phyloP scores from a whole-genome alignment of 805 yeast genomes.

The Danielia reshetovae region DNA sequence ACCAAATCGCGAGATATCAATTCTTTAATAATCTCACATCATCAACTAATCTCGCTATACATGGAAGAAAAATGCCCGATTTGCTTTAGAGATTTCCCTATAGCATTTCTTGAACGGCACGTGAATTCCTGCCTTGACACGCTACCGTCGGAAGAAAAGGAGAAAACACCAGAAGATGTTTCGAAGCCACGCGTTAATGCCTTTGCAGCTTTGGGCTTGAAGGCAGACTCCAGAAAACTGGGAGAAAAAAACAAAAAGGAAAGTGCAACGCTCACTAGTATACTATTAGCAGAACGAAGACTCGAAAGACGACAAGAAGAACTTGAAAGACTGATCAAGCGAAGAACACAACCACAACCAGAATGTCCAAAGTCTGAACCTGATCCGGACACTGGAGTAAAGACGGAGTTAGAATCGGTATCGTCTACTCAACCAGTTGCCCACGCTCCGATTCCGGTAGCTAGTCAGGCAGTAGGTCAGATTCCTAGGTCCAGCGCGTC shows the following conservation, averaged over 20 bases:
- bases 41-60: too few species aligned
- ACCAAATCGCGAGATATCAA: too few species aligned
- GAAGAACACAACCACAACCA: background rate
- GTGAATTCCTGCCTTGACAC: conserved; percentile 39
- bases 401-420: background rate
- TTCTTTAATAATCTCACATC: too few species aligned
- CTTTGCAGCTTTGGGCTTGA: conserved; percentile 34
- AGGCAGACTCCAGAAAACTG: conserved; percentile 21
- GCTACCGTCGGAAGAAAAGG: conserved; percentile 14
- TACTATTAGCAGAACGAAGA: conserved; percentile 32
- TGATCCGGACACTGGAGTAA: background rate
- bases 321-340: conserved; percentile 9
- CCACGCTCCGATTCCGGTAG: background rate
- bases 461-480: too few species aligned
- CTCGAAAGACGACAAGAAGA: conserved; percentile 17
- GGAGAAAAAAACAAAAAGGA: conserved; percentile 19
- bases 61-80: conserved; percentile 31
- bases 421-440: background rate
- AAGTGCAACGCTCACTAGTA: conserved; percentile 30
- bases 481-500: background rate
- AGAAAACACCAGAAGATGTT: conserved; percentile 2
- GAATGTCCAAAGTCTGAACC: background rate
- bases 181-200: conserved; percentile 15
- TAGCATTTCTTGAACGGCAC: conserved; percentile 31
- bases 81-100: conserved; percentile 25